Percentiles rank a stretch among this genome's conserved stretches.
phyloP scores from a whole-genome alignment of 805 yeast genomes.

The Blastobotrys parvus region DNA sequence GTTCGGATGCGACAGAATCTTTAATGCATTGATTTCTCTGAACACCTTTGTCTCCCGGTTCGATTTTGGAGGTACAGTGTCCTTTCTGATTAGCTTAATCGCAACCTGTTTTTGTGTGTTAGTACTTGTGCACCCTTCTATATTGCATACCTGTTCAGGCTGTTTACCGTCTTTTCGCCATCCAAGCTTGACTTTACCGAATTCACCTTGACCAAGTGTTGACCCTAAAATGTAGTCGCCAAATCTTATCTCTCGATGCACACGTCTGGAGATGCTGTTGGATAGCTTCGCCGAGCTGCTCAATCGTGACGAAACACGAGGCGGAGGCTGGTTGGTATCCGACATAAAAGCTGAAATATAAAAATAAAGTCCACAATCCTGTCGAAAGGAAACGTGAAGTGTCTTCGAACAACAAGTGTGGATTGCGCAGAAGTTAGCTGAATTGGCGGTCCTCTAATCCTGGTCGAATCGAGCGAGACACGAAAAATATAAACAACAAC shows the following conservation, averaged over 20 bases:
- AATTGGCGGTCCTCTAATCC: too few relatives aligned
- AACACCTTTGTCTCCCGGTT: slow-evolving; percentile 84
- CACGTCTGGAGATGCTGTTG: slow-evolving; percentile 20
- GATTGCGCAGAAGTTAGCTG: too few relatives aligned
- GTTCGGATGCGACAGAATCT: slow-evolving; percentile 78
- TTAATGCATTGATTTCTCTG: slow-evolving; percentile 85
- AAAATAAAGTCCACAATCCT: too few relatives aligned
- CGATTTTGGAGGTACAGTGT: slow-evolving; percentile 76
- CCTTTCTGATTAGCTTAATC: slow-evolving; percentile 82
- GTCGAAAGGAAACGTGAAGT: too few relatives aligned
- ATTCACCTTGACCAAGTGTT: slow-evolving; percentile 95
- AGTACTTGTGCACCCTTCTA: slow-evolving; percentile 90
- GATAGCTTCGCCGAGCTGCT: slow-evolving; percentile 21
- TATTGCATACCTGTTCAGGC: slow-evolving; percentile 49
- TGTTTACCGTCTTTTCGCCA: slow-evolving; percentile 74
- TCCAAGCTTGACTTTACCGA: slow-evolving; percentile 94
- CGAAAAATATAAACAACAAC: too few relatives aligned
- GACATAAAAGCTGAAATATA: too few relatives aligned
- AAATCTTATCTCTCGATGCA: slow-evolving; percentile 43
- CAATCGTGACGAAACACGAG: slow-evolving; percentile 23
- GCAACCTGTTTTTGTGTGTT: slow-evolving; percentile 45
- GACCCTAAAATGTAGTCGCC: slow-evolving; percentile 89
- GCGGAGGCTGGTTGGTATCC: slow-evolving; percentile 9
- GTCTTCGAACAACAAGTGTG: too few relatives aligned
- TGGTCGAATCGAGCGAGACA: too few relatives aligned